phyloP scores from a whole-genome alignment of 1,139 yeast genomes.

The Pneumocystis canis region DNA sequence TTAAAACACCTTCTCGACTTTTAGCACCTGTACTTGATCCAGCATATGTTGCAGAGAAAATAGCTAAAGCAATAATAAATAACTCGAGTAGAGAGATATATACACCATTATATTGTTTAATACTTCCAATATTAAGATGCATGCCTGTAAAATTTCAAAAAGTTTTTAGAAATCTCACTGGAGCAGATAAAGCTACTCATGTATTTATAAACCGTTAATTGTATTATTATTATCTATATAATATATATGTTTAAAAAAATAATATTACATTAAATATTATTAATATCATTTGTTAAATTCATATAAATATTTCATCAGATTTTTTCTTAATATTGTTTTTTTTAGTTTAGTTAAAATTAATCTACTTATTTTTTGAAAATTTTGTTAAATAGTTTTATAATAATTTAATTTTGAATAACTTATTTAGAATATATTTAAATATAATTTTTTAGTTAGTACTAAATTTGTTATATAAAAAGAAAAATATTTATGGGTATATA shows the following conservation, averaged over 20 bases:
- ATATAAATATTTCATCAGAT: not conserved
- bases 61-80: constrained; percentile 41
- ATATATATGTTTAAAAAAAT: not conserved
- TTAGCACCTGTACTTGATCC: constrained; percentile 78
- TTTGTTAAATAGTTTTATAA: not conserved
- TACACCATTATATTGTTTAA: constrained; percentile 59
- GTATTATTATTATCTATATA: not conserved
- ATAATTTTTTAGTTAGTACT: not conserved
- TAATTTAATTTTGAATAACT: not conserved
- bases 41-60: constrained; percentile 40
- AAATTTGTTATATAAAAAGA: not conserved
- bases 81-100: constrained; percentile 59
- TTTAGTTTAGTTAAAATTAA: too few relatives aligned
- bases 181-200: constrained; percentile 38
- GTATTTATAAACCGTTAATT: not conserved
- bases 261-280: not conserved
- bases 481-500: not conserved
- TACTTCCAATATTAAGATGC: constrained; percentile 55
- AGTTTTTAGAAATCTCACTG: constrained; percentile 38
- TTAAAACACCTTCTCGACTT: constrained; percentile 52
- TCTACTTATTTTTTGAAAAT: too few relatives aligned
- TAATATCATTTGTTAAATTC: not conserved
- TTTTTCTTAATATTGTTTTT: not conserved
- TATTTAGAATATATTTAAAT: not conserved
- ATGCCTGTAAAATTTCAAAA: constrained; percentile 60